Conservation (phyloP, 768 basidiomycete species). For the Crucibulum laeve region DNA sequence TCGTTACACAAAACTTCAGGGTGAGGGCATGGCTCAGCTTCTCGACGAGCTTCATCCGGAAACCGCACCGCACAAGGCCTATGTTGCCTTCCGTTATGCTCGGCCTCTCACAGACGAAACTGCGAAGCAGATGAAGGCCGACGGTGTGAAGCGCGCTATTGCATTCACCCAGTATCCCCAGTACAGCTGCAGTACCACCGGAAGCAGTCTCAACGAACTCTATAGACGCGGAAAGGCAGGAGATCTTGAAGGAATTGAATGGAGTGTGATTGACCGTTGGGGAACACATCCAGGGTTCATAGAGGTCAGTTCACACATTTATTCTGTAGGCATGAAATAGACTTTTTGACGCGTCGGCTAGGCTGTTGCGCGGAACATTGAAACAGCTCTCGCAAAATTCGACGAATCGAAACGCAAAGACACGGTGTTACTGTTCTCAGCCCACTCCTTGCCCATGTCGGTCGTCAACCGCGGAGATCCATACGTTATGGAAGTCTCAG, state of each 20-base stretch:
- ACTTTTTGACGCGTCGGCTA: conserved; percentile 20
- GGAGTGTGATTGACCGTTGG: conserved; percentile 99
- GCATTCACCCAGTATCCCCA: conserved; percentile 99
- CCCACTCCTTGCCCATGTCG: conserved; percentile 96
- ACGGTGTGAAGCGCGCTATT: conserved; percentile 88
- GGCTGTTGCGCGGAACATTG: conserved; percentile 90
- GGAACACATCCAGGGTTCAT: conserved; percentile 92
- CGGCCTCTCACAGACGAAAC: conserved; percentile 83
- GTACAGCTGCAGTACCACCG: conserved; percentile 97
- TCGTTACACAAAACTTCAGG: conserved; percentile 83
- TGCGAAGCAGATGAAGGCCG: conserved; percentile 77
- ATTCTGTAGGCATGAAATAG: neutral
- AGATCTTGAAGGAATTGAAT: conserved; percentile 67
- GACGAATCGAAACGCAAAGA: conserved; percentile 65
- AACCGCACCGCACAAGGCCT: conserved; percentile 93
- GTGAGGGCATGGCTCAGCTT: conserved; percentile 82
- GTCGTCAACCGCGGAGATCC: conserved; percentile 99
- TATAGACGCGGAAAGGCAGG: conserved; percentile 62
- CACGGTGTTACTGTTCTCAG: conserved; percentile 88
- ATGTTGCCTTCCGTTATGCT: conserved; percentile 95
- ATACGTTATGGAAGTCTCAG: conserved; percentile 92
- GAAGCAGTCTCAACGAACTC: conserved; percentile 94
- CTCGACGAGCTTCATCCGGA: conserved; percentile 93
- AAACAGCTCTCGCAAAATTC: conserved; percentile 77
- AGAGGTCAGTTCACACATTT: conserved; percentile 53